These are phyloP conservation scores for Gonium pectorale DNA, from an alignment of 139 green algal genomes.

Conservation along the genomic window DNA sequence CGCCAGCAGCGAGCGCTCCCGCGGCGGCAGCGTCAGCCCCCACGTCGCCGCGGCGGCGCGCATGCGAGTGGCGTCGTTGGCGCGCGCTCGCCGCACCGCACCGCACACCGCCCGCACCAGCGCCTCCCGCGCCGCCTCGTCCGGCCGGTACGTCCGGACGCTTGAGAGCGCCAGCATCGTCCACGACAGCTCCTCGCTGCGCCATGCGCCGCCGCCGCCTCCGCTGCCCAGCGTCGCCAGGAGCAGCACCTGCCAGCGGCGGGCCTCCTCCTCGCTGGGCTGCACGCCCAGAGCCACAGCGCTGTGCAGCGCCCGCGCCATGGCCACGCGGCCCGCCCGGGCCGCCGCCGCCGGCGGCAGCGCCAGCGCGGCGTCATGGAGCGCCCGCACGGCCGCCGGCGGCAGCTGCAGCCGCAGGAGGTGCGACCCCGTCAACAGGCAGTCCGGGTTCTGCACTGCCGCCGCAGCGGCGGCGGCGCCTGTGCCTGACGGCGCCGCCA, in stretches of 20 bases:
- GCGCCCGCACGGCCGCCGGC: background rate
- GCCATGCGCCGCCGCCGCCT: background rate
- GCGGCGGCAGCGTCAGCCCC: slow-evolving; percentile 2
- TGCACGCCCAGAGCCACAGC: slow-evolving; percentile 6
- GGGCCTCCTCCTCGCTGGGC: background rate
- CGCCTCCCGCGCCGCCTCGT: background rate
- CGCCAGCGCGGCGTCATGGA: slow-evolving; percentile 30
- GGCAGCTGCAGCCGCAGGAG: slow-evolving; percentile 13
- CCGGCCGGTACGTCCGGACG: background rate
- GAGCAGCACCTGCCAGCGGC: background rate
- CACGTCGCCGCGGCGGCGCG: background rate
- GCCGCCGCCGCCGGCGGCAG: background rate
- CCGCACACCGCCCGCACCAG: background rate
- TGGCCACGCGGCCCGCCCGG: slow-evolving; percentile 9
- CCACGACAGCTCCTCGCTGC: slow-evolving; percentile 31
- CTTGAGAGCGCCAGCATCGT: slow-evolving; percentile 32
- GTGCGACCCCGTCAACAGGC: slow-evolving; percentile 1
- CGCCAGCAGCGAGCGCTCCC: slow-evolving; percentile 9
- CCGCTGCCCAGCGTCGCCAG: background rate
- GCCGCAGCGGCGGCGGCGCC: background rate
- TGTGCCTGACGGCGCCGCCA: background rate
- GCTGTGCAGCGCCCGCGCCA: slow-evolving; percentile 26
- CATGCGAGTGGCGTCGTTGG: slow-evolving; percentile 27
- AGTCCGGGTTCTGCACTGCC: slow-evolving; percentile 14
- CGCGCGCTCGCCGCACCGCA: background rate